Conservation (phyloP, 1,284 basidiomycete genomes). For the Heterobasidion occidentale region DNA sequence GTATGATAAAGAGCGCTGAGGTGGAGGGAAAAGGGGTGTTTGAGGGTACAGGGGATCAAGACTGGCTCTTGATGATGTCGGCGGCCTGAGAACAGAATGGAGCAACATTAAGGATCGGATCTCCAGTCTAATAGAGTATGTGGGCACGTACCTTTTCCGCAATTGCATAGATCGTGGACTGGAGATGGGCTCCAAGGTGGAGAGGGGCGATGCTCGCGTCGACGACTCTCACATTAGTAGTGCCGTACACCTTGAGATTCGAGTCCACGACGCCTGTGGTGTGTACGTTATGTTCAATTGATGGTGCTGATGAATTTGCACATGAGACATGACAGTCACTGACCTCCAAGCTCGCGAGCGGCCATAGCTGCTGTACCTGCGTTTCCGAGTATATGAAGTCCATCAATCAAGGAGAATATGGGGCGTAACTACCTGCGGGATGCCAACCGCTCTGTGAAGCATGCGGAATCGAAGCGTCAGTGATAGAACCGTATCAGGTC, state of each 20-base stretch:
- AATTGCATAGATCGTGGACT: constrained; percentile 1
- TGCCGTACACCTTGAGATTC: constrained; percentile 37
- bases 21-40: no score
- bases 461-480: no score
- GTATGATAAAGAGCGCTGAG: no score
- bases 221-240: constrained; percentile 28
- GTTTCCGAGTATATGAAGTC: neutral
- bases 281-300: neutral
- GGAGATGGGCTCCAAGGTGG: neutral
- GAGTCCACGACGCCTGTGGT: constrained; percentile 24
- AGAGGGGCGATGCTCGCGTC: constrained; percentile 32
- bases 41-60: no score
- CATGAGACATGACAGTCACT: neutral
- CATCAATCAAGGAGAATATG: neutral
- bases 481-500: no score
- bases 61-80: no score
- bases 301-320: neutral
- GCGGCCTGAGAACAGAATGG: no score
- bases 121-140: neutral
- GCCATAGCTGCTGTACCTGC: constrained; percentile 11
- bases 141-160: constrained; percentile 1
- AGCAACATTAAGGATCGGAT: constrained; percentile 1
- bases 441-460: no score
- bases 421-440: neutral
- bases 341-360: constrained; percentile 5